Conservation (phyloP, 768 basidiomycete genomes). For the Russula olivacea region DNA sequence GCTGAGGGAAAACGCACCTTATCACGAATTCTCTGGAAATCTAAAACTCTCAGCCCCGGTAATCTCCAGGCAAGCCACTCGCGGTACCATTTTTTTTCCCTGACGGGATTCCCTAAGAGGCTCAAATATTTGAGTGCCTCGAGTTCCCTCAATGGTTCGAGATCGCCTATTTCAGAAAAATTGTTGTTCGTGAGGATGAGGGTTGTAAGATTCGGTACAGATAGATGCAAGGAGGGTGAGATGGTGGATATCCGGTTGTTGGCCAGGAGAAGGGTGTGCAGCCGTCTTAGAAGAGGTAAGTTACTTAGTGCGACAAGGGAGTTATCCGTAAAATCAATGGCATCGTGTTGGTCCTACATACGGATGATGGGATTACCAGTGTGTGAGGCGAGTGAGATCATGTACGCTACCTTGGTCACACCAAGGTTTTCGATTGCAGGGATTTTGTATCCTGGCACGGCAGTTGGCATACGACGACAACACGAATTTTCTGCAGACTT, state of each 20-base stretch:
- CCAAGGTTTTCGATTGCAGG: conserved; percentile 95
- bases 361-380: not conserved
- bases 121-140: conserved; percentile 69
- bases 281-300: conserved; percentile 78
- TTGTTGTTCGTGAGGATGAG: conserved; percentile 83
- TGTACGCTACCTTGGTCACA: conserved; percentile 66
- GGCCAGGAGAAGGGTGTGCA: conserved; percentile 77
- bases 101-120: conserved; percentile 76
- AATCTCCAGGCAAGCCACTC: conserved; percentile 92
- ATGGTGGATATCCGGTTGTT: conserved; percentile 86
- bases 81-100: conserved; percentile 93
- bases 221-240: conserved; percentile 75
- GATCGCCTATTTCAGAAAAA: conserved; percentile 73
- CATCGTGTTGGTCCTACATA: conserved; percentile 82
- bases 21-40: conserved; percentile 92
- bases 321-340: conserved; percentile 92
- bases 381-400: conserved; percentile 17
- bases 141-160: conserved; percentile 76
- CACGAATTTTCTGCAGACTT: conserved; percentile 25
- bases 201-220: conserved; percentile 76
- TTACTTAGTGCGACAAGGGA: conserved; percentile 77
- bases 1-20: conserved; percentile 65
- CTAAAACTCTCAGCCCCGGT: conserved; percentile 82
- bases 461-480: conserved; percentile 11
- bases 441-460: conserved; percentile 68